Conservation (phyloP, 2,329 filamentous ascomycete species). For the Colletotrichum eremochloae region DNA sequence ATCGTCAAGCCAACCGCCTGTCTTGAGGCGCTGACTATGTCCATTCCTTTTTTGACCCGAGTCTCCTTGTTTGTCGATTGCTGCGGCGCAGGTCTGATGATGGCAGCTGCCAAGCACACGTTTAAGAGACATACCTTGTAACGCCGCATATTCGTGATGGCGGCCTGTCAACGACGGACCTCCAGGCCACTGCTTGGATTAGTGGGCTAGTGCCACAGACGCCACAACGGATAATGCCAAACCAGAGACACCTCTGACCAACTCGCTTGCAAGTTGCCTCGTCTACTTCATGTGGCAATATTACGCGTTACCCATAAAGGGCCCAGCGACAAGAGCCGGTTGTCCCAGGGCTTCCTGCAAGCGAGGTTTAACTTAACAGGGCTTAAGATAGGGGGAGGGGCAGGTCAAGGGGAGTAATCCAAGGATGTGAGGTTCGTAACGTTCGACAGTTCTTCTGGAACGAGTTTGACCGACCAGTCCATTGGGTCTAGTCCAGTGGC, state of each 20-base stretch:
- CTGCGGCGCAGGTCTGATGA: background rate
- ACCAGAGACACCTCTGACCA: conserved; percentile 27
- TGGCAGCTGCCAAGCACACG: conserved; percentile 6
- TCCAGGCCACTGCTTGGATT: conserved; percentile 18
- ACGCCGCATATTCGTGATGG: conserved; percentile 23
- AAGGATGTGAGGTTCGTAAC: conserved; percentile 23
- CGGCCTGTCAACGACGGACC: conserved; percentile 23
- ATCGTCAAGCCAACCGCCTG: conserved; percentile 8
- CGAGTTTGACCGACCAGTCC: conserved; percentile 15
- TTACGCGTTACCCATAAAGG: conserved; percentile 38
- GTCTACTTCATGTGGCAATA: conserved; percentile 38
- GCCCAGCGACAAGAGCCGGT: conserved; percentile 32
- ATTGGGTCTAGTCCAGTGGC: conserved; percentile 20
- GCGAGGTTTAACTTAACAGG: conserved; percentile 35
- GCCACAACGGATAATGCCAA: conserved; percentile 16
- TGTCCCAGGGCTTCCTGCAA: conserved; percentile 33
- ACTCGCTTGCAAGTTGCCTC: conserved; percentile 15
- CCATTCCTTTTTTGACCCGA: conserved; percentile 1
- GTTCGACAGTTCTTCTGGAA: conserved; percentile 41
- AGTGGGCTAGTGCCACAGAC: conserved; percentile 26
- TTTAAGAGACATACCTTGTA: conserved; percentile 16
- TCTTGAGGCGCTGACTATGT: background rate
- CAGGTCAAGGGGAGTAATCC: conserved; percentile 23
- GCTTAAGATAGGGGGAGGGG: conserved; percentile 42
- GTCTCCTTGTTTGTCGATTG: background rate